phyloP scores from a whole-genome alignment of 1,284 basidiomycete species.

The Sanghuangporus weigelae region DNA sequence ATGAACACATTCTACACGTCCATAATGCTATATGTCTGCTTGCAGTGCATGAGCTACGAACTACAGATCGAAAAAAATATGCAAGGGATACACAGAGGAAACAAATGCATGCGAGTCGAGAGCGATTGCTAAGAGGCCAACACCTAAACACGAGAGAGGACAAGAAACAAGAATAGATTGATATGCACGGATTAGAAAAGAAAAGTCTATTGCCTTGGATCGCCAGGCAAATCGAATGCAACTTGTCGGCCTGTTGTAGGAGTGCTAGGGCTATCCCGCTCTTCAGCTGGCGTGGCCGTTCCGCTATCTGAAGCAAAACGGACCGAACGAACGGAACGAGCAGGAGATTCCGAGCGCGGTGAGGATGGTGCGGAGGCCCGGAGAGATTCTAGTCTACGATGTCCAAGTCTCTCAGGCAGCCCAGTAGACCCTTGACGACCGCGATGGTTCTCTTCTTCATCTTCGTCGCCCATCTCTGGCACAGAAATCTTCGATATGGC shows the following conservation, averaged over 20 bases:
- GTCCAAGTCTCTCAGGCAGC: not conserved
- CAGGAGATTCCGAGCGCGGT: conserved; percentile 18
- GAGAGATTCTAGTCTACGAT: conserved; percentile 16
- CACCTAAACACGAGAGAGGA: not conserved
- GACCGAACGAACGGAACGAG: conserved; percentile 19
- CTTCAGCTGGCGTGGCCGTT: conserved; percentile 2
- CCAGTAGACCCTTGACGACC: conserved; percentile 2
- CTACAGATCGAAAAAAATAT: not conserved
- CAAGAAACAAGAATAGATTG: too few relatives aligned
- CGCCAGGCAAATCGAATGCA: conserved; percentile 15
- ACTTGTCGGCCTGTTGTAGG: conserved; percentile 7
- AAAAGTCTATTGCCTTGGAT: not conserved
- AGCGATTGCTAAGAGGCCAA: not conserved
- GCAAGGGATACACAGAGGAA: conserved; percentile 1
- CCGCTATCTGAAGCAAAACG: conserved; percentile 19
- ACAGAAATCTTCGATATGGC: not conserved
- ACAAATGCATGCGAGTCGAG: not conserved
- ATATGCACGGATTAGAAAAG: not conserved
- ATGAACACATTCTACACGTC: not conserved
- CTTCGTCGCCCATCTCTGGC: conserved; percentile 6
- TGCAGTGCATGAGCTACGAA: not conserved
- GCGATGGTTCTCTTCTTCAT: conserved; percentile 7
- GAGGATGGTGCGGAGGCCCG: conserved; percentile 1
- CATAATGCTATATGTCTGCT: not conserved
- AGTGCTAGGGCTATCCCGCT: conserved; percentile 4